Evolutionary conservation across 2,329 filamentous ascomycete species (phyloP), one percentile per base, ranked within the genome.

Genomic region (Didymella sp.): DNA sequence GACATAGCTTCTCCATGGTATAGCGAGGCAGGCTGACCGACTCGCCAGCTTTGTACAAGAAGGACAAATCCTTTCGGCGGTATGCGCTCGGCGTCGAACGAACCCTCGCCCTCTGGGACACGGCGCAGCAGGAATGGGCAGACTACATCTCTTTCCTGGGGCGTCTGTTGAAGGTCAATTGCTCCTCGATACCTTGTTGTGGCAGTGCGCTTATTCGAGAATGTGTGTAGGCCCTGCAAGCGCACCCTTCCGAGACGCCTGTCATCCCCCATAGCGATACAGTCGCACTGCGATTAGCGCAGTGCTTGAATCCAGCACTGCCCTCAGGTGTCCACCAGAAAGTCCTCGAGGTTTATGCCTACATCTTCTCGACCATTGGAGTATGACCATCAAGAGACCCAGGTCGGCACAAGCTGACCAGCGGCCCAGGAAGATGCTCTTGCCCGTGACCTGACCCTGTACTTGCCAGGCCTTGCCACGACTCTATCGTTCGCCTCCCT

Each of bases 301-400:
- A 99, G 83, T 99, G 95, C 73, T 83, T 99, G 64, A 96, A 97
- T 74, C 93, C 95, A 33, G 88, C 91, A 19, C 81, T 99, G 48
- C 95, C 95, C 13, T 97, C 95, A 0, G 95, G 95, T 25, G 96
- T 99, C 17, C 95, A 99, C 78, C 96, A 99, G 77, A 99, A 98
- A 76, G 88, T 95, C 1, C 84, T 99, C 54, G 95, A 99, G 76
- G 91, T 98, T 38, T 99, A 99, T 76, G 87, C 83, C 43, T 92
- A 92, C 72, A 87, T 98, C 63, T 99, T 99, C 73, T 86, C 88
- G 19, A 84, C 92, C 62, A 92, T 99, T 68, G 91, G 92, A 52
- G 87, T 85, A 78, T 65, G 81, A 57, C 17, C 19, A 30, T 45
- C 28, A 42, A 45, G 38, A 31, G 25, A 41, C 8, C 40, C 43